Conservation (phyloP, 441 rosid genomes). For the Erodium texanum region DNA sequence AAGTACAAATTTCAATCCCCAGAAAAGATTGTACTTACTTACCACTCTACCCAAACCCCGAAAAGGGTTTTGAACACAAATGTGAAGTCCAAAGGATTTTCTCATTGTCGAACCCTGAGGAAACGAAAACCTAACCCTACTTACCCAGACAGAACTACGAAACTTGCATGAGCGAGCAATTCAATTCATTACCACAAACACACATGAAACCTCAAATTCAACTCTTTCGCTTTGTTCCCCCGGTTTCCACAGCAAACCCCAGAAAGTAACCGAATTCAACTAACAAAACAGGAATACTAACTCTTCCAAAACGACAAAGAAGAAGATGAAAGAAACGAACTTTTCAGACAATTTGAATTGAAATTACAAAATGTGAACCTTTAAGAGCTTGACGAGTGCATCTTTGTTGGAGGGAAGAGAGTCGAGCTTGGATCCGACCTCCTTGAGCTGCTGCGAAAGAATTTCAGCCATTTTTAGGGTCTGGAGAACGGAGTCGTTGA, state of each 20-base stretch:
- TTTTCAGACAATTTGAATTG: background rate
- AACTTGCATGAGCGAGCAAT: background rate
- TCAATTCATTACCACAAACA: background rate
- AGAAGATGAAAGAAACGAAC: conserved; percentile 7
- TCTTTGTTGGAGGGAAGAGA: conserved; percentile 68
- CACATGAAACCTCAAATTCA: background rate
- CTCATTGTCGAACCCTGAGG: background rate
- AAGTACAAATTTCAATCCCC: background rate
- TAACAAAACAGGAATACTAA: conserved; percentile 4
- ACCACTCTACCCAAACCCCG: background rate
- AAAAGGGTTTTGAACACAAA: background rate
- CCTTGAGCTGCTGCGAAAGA: conserved; percentile 59
- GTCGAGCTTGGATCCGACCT: conserved; percentile 89
- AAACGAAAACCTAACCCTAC: conserved; percentile 7
- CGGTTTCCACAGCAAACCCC: conserved; percentile 9
- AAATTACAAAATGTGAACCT: conserved; percentile 39
- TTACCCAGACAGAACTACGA: conserved; percentile 11
- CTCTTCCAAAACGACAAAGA: background rate
- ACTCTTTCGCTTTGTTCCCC: background rate
- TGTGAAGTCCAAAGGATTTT: background rate
- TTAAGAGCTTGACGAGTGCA: conserved; percentile 68
- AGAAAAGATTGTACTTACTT: background rate
- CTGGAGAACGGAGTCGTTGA: conserved; percentile 10
- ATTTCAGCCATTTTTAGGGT: conserved; percentile 49
- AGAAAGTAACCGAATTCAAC: conserved; percentile 12